These are phyloP conservation scores for Citropsis articulata DNA, from an alignment of 345 rosid genomes.

Conservation along the genomic window DNA sequence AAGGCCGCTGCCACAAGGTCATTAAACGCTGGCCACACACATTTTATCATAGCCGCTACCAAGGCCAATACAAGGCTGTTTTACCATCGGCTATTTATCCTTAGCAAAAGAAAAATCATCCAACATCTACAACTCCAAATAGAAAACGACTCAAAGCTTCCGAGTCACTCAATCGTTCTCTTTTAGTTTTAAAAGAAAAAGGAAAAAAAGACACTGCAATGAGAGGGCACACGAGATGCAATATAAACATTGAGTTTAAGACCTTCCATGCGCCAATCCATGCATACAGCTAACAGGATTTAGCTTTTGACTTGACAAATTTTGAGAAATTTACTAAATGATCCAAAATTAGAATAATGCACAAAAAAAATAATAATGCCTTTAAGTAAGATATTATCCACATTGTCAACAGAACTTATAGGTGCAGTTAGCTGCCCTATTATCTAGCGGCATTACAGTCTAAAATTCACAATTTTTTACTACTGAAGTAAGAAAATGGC, in stretches of 20 bases:
- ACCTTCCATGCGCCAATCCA: background rate
- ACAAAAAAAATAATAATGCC: no score
- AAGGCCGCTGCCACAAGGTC: no score
- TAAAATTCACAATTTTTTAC: background rate
- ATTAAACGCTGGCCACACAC: no score
- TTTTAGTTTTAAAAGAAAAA: background rate
- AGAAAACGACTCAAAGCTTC: background rate
- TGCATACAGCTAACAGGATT: background rate
- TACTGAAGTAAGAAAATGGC: no score
- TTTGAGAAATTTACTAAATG: background rate
- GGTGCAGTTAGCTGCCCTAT: no score
- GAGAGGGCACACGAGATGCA: background rate
- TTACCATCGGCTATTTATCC: no score
- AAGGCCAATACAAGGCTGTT: no score
- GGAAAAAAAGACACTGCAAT: background rate
- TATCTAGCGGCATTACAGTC: background rate
- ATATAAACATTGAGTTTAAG: conserved; percentile 3
- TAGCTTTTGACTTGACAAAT: conserved; percentile 13
- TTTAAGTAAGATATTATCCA: no score
- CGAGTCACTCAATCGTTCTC: no score
- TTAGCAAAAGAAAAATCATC: background rate
- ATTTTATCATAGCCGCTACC: no score
- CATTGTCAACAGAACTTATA: no score
- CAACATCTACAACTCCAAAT: background rate
- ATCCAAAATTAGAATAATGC: no score